Percentiles rank a stretch among this genome's conserved stretches.
Evolutionary conservation across 352 stramenopile genomes (phyloP).

Genomic region (Bremia lactucae): DNA sequence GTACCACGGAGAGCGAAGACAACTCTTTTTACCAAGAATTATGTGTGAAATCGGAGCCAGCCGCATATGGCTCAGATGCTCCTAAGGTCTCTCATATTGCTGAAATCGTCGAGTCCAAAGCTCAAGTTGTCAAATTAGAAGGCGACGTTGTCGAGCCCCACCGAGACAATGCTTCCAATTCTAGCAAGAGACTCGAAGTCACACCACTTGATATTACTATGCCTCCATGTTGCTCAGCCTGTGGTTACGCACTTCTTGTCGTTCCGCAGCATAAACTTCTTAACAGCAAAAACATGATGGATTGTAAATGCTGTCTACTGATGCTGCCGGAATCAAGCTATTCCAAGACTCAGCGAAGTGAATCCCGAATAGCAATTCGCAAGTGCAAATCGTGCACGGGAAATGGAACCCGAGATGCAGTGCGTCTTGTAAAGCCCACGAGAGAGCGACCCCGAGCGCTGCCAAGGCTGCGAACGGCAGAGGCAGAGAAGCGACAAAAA

Average conservation of each 20-base stretch:
- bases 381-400: constrained; percentile 19
- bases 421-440: constrained; percentile 1
- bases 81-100: not conserved
- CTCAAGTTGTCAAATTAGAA: constrained; percentile 4
- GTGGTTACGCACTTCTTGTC: constrained; percentile 3
- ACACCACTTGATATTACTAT: not conserved
- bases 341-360: constrained; percentile 7
- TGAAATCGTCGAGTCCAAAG: constrained; percentile 7
- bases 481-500: constrained; percentile 1
- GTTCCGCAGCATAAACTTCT: constrained; percentile 4
- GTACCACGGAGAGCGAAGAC: constrained; percentile 15
- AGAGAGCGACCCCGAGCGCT: constrained; percentile 1
- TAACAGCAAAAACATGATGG: constrained; percentile 1
- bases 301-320: constrained; percentile 15
- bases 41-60: constrained; percentile 4
- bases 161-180: not conserved
- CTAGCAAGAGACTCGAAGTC: too few relatives aligned
- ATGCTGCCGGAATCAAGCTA: constrained; percentile 8
- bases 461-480: not conserved
- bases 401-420: not conserved
- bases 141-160: not conserved
- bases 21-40: constrained; percentile 1
- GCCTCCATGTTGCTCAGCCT: constrained; percentile 6
- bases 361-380: constrained; percentile 1
- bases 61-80: not conserved